phyloP scores from a whole-genome alignment of 305 asterid genomes.

The Solanum hybrid region DNA sequence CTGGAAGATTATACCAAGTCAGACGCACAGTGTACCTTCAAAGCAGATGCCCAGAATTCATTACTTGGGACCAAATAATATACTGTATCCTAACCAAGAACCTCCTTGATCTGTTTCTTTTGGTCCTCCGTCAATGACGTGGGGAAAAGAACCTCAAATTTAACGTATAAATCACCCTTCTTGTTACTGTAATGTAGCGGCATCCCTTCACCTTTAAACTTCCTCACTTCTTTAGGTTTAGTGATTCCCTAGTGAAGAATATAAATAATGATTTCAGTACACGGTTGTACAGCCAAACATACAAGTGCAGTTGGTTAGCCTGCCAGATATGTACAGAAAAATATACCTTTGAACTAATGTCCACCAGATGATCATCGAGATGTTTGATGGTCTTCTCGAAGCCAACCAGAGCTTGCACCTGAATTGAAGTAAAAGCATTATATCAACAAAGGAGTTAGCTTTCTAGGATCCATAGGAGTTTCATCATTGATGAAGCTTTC shows the following conservation, averaged over 20 bases:
- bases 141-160: constrained; percentile 87
- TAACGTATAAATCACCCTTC: constrained; percentile 75
- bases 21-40: neutral
- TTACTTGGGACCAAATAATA: neutral
- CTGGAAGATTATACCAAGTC: neutral
- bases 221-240: constrained; percentile 79
- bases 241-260: constrained; percentile 52
- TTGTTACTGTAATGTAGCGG: constrained; percentile 73
- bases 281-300: neutral
- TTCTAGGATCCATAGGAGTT: neutral
- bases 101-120: constrained; percentile 68
- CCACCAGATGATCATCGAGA: constrained; percentile 82
- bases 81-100: constrained; percentile 38
- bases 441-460: neutral
- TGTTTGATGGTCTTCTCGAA: constrained; percentile 81
- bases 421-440: neutral
- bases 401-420: constrained; percentile 98
- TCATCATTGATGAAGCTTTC: neutral
- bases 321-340: neutral
- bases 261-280: neutral
- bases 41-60: neutral
- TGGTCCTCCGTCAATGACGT: constrained; percentile 60
- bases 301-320: neutral
- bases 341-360: constrained; percentile 68
- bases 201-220: constrained; percentile 90